A percentile compares a stretch with the other conserved stretches of the same genome.
Conservation (phyloP, 2,329 filamentous ascomycete genomes). For the Aspergillus neoniger region DNA sequence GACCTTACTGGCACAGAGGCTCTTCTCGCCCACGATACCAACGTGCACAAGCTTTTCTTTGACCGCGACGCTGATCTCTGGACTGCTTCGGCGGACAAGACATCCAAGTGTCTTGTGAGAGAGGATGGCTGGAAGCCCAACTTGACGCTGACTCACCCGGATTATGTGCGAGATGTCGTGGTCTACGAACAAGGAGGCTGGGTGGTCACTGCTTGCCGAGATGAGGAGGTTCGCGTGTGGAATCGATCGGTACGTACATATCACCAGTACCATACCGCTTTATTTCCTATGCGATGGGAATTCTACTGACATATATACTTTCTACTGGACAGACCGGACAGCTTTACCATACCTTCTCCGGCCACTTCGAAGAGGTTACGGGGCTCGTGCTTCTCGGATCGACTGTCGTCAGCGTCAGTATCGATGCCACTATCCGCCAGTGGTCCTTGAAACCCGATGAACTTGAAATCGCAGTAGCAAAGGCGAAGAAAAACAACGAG, state of each 20-base stretch:
- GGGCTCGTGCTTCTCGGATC: slow-evolving; percentile 66
- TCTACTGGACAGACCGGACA: slow-evolving; percentile 59
- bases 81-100: slow-evolving; percentile 92
- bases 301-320: not conserved
- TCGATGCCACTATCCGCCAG: slow-evolving; percentile 82
- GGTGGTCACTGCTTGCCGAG: slow-evolving; percentile 83
- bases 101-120: slow-evolving; percentile 75
- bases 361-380: slow-evolving; percentile 93
- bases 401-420: slow-evolving; percentile 75
- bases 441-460: slow-evolving; percentile 73
- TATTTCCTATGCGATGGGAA: not conserved
- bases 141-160: slow-evolving; percentile 74
- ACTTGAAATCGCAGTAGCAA: slow-evolving; percentile 59
- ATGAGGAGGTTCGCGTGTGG: slow-evolving; percentile 92
- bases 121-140: slow-evolving; percentile 69
- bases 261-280: not conserved
- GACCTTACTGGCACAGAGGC: slow-evolving; percentile 60
- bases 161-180: slow-evolving; percentile 83
- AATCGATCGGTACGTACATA: slow-evolving; percentile 57
- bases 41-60: slow-evolving; percentile 78
- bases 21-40: slow-evolving; percentile 84
- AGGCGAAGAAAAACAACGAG: slow-evolving; percentile 46
- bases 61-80: slow-evolving; percentile 75
- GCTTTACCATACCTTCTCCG: slow-evolving; percentile 71
- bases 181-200: slow-evolving; percentile 69